A percentile compares a stretch with the other conserved stretches of the same genome.
These are phyloP conservation scores for Apostasia shenzhenica DNA, from an alignment of 106 monocot genomes.

Conservation along the genomic window DNA sequence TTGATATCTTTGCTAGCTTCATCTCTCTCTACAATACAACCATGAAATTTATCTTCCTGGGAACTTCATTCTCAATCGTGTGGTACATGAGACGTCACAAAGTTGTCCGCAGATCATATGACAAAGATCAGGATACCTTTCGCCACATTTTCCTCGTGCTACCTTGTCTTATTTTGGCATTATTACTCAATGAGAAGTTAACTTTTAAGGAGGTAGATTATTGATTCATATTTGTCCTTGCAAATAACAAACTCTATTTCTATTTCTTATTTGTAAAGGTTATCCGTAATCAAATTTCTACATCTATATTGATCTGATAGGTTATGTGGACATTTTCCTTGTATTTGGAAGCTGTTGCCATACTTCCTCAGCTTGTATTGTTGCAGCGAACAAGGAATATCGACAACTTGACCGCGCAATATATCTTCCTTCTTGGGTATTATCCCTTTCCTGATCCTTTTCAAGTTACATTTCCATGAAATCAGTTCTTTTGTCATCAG, in stretches of 20 bases:
- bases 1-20: slow-evolving; percentile 59
- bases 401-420: slow-evolving; percentile 82
- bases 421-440: slow-evolving; percentile 83
- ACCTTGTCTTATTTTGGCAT: slow-evolving; percentile 49
- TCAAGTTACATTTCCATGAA: no score
- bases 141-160: slow-evolving; percentile 63
- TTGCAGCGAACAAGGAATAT: slow-evolving; percentile 70
- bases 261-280: no score
- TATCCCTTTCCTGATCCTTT: neutral
- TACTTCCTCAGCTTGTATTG: slow-evolving; percentile 72
- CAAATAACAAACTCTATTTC: neutral
- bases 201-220: slow-evolving; percentile 41
- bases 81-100: slow-evolving; percentile 91
- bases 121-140: slow-evolving; percentile 91
- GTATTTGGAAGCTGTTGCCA: slow-evolving; percentile 73
- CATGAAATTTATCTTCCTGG: slow-evolving; percentile 90
- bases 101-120: slow-evolving; percentile 69
- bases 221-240: neutral
- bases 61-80: slow-evolving; percentile 63
- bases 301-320: slow-evolving; percentile 14
- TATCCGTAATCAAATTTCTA: no score
- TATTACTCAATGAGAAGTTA: slow-evolving; percentile 64
- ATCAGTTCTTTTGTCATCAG: no score
- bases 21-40: slow-evolving; percentile 66
- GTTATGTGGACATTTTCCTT: slow-evolving; percentile 78